Base-by-base conservation (phyloP, 495 filamentous ascomycete species). In the Trichoderma virens region DNA sequence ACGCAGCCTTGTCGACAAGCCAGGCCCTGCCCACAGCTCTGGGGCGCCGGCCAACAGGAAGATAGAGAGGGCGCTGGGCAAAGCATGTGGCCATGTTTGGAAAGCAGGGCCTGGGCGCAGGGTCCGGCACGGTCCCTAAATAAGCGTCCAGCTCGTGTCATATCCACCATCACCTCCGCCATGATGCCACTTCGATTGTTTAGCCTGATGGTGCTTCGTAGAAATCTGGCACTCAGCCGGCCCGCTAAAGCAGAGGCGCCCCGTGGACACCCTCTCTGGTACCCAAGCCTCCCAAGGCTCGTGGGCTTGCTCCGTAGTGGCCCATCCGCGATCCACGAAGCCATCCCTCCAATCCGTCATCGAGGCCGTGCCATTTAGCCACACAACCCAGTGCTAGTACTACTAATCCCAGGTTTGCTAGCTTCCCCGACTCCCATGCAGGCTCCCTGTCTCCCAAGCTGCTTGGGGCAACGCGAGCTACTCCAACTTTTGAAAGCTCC, bases 91-190 rank as follows among this genome's bases (percentile, higher is more conserved):
- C 51, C 51, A 56, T 27, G 25, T 56, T 56, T 30, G 27, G 51
- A 16, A 56, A 30, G 27, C 51, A 56, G 23, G 25, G 25, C 51
- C 51, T 56, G 16, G 25, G 23, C 25, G 27, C 51, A 56, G 51
- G 51, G 51, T 56, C 51, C 51, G 51, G 51, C 51, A 56, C 51
- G 51, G 51, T 56, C 51, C 51, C 51, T 56, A 56, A 56, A 20
- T 56, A 56, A 56, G 51, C 51, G 25, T 56, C 51, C 51, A 56
- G 51, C 51, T 56, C 51, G 51, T 56, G 51, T 56, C 51, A 56
- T 56, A 23, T 28, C 51, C 51, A 56, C 51, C 51, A 56, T 30
- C 9, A 16, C 51, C 45, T 54, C 45, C 45, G 23, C 51, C 51
- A 56, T 56, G 51, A 56, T 56, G 51, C 51, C 51, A 56, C 51